phyloP scores from a whole-genome alignment of 148 eudicot genomes.

The Chenopodium album region DNA sequence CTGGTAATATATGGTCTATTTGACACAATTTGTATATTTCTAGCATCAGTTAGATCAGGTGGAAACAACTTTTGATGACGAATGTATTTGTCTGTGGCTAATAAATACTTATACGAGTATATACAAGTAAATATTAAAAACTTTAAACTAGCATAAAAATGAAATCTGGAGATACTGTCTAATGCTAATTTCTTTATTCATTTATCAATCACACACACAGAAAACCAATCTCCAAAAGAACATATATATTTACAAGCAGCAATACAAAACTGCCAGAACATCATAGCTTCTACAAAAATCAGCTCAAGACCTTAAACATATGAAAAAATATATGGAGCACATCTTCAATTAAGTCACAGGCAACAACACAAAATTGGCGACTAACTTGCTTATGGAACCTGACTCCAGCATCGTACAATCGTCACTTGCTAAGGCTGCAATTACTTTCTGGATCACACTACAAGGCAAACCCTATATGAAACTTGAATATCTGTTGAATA shows the following conservation, averaged over 20 bases:
- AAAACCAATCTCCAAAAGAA: neutral
- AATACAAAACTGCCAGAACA: constrained; percentile 5
- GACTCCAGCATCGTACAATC: neutral
- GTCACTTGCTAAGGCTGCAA: neutral
- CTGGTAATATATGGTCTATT: constrained; percentile 34
- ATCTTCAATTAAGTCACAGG: neutral
- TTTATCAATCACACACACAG: neutral
- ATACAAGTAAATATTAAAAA: no score
- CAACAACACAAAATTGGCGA: no score
- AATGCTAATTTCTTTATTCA: neutral
- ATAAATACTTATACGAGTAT: no score
- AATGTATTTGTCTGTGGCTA: no score
- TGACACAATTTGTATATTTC: neutral
- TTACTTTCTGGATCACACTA: constrained; percentile 4
- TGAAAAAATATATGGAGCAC: constrained; percentile 1
- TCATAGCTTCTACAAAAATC: constrained; percentile 2
- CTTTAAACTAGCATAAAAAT: neutral
- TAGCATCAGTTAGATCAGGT: neutral
- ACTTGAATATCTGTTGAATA: constrained; percentile 10
- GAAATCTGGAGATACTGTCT: neutral
- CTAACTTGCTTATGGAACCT: neutral
- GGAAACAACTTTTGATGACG: no score
- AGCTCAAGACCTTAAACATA: neutral
- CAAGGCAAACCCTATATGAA: constrained; percentile 4
- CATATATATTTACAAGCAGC: neutral